A percentile compares a stretch with the other conserved stretches of the same genome.
phyloP scores from a whole-genome alignment of 768 basidiomycete genomes.

The Candolleomyces aberdarensis region DNA sequence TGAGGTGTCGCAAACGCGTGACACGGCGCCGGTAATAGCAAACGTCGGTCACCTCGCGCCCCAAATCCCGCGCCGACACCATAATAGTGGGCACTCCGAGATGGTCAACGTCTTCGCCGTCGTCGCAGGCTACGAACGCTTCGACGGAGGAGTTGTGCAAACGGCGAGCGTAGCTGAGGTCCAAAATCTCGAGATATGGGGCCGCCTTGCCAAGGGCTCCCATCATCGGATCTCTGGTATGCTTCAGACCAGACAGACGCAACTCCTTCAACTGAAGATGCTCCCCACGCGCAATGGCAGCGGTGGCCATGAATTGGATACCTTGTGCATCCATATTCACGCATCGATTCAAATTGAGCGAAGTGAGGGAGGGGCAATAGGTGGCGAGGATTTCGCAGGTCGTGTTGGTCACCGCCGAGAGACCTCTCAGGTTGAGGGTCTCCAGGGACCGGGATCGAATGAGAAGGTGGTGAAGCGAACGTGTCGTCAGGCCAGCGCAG shows the following conservation, averaged over 20 bases:
- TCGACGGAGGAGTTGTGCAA: constrained; percentile 76
- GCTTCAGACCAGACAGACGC: constrained; percentile 63
- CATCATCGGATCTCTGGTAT: constrained; percentile 60
- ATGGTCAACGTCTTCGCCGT: constrained; percentile 30
- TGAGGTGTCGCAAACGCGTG: constrained; percentile 70
- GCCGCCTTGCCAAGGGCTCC: constrained; percentile 62
- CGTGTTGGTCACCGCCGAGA: constrained; percentile 65
- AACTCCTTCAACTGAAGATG: constrained; percentile 58
- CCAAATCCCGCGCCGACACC: constrained; percentile 61
- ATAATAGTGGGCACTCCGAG: constrained; percentile 41
- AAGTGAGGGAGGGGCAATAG: constrained; percentile 52
- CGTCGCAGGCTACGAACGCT: constrained; percentile 60
- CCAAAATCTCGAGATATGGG: constrained; percentile 73
- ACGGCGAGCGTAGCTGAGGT: constrained; percentile 69
- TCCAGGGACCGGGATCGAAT: constrained; percentile 58
- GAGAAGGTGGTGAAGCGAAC: constrained; percentile 68
- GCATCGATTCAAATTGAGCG: constrained; percentile 73
- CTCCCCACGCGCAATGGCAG: constrained; percentile 43
- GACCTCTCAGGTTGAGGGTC: constrained; percentile 62
- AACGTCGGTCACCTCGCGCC: constrained; percentile 53
- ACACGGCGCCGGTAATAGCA: constrained; percentile 52
- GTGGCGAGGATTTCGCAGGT: constrained; percentile 68
- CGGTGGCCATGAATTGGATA: constrained; percentile 44
- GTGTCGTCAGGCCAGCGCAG: constrained; percentile 61
- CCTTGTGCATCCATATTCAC: constrained; percentile 63